A percentile compares a stretch with the other conserved stretches of the same genome.
These are phyloP conservation scores for Solanum chiquidenum DNA, from an alignment of 257 asterid species.

Conservation along the genomic window DNA sequence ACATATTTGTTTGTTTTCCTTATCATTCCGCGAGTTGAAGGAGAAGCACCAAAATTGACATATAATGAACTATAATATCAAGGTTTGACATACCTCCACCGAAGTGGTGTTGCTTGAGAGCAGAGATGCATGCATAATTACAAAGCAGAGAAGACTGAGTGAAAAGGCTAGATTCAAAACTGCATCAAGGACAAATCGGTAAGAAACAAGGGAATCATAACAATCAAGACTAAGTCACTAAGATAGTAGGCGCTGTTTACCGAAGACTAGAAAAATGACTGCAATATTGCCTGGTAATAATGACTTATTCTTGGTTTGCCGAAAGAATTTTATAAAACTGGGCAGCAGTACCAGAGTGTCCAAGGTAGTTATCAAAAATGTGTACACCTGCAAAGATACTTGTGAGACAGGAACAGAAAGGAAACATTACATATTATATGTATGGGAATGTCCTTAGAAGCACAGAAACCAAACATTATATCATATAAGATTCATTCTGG, in stretches of 20 bases:
- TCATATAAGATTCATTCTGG: background rate
- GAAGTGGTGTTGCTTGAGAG: constrained; percentile 78
- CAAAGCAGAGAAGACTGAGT: constrained; percentile 80
- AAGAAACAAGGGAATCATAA: constrained; percentile 46
- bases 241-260: constrained; percentile 26
- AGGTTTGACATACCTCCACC: constrained; percentile 49
- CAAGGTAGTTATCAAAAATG: constrained; percentile 74
- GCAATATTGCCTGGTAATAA: constrained; percentile 68
- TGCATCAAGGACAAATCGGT: constrained; percentile 80
- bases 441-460: background rate
- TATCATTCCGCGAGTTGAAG: background rate
- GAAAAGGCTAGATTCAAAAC: constrained; percentile 82
- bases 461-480: background rate
- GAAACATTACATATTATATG: background rate
- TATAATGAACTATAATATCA: background rate
- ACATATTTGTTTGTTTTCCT: background rate
- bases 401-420: background rate
- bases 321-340: constrained; percentile 54
- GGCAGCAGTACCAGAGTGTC: constrained; percentile 75
- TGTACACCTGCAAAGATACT: constrained; percentile 38
- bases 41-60: background rate
- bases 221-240: constrained; percentile 12
- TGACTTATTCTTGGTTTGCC: constrained; percentile 32
- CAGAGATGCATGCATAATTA: constrained; percentile 57
- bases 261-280: constrained; percentile 71